Evolutionary conservation across 768 basidiomycete species (phyloP), one percentile per base, ranked within the genome.

Genomic region (Suillus occidentalis): DNA sequence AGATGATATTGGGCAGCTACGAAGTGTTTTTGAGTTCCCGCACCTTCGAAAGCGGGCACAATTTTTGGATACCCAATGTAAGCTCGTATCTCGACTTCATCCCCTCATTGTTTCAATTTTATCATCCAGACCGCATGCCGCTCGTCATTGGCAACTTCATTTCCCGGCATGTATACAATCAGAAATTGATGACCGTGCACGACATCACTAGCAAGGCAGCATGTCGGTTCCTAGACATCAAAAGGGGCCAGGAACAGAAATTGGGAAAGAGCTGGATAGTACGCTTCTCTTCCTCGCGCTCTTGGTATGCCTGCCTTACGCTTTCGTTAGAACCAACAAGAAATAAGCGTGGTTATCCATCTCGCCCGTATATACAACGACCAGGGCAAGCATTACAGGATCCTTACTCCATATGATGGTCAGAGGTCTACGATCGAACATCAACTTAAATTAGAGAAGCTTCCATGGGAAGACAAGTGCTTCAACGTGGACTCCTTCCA

Each of bases 401-500:
- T 94, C 61, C 89, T 95, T 57, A 92, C 89, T 6, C 92, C 92
- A 0, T 94, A 94, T 78, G 90, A 90, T 70, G 85, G 80, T 1
- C 92, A 94, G 71, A 78, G 89, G 18, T 81, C 71, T 61, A 64
- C 69, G 16, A 83, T 94, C 70, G 90, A 93, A 73, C 69, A 72
- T 1, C 69, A 65, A 6, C 84, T 94, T 73, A 81, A 86, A 69
- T 49, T 57, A 0, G 76, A 73, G 16, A 77, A 76, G 0, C 71
- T 94, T 6, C 42, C 73, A 0, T 89, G 86, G 87, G 75, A 82
- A 45, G 84, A 92, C 71, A 92, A 82, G 63, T 85, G 85, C 37
- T 92, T 90, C 78, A 91, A 90, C 68, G 85, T 92, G 12, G 91
- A 92, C 72, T 85, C 88, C 5, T 92, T 92, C 71, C 91, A 91